These are phyloP conservation scores for Trypanosoma grayi DNA, from an alignment of 208 protist species.

Conservation along the genomic window DNA sequence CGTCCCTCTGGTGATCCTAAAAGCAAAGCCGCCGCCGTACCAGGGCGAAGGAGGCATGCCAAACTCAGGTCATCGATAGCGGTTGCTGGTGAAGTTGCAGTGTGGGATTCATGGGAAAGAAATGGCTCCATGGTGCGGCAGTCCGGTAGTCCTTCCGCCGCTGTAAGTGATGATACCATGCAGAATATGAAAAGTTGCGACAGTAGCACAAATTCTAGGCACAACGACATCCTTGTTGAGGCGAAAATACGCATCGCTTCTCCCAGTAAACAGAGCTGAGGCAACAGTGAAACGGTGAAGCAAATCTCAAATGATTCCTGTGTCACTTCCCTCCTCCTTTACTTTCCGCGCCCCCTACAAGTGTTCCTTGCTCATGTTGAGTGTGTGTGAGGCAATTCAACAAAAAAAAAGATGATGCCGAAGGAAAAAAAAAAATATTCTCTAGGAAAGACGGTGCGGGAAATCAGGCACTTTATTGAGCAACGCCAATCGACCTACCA, in stretches of 20 bases:
- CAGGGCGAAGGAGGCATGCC: slow-evolving; percentile 13
- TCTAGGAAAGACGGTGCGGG: no score
- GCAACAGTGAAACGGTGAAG: no score
- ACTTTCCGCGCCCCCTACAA: background rate
- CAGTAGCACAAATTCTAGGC: slow-evolving; percentile 14
- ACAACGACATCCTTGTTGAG: no score
- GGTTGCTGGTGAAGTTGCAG: background rate
- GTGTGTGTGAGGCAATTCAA: background rate
- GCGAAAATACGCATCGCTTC: no score
- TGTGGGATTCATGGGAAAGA: background rate
- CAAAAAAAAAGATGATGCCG: no score
- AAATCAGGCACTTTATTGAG: no score
- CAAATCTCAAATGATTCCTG: background rate
- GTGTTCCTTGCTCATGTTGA: background rate
- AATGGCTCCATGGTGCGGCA: slow-evolving; percentile 9
- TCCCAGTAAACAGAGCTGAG: no score
- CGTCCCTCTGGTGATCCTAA: slow-evolving; percentile 28
- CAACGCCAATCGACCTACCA: no score
- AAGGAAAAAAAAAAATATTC: no score
- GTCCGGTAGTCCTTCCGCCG: background rate
- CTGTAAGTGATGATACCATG: background rate
- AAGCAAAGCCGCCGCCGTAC: slow-evolving; percentile 3
- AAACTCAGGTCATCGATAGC: background rate
- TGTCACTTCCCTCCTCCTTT: slow-evolving; percentile 14
- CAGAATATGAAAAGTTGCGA: slow-evolving; percentile 1